Base-by-base conservation (phyloP, 352 stramenopile genomes). In the Phytophthora ramorum region DNA sequence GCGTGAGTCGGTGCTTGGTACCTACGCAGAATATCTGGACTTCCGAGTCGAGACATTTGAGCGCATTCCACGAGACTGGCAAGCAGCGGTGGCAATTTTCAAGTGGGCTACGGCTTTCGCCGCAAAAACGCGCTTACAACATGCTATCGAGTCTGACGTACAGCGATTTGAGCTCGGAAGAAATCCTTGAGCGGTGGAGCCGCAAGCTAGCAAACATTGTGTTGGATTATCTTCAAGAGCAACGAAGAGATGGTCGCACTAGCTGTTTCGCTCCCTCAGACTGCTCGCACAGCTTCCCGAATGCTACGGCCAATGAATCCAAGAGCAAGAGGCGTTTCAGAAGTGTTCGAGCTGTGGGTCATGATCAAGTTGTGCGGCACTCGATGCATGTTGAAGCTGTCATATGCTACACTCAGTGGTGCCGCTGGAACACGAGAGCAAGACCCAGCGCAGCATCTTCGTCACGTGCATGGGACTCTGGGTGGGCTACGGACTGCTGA, bases 401-500 rank as follows among this genome's bases (percentile, higher is more conserved):
- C 47, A 2, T 37, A 40, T 20, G 20, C 38, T n/a, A 52, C 30
- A 7, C 47, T 78, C 5, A 30, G 20, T n/a, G 14, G 73, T 81
- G 19, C 81, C 82, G 53, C 76, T 93, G 10, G 85, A 82, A 16
- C 80, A 92, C 47, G 82, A 92, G 69, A 92, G 82, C 34, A 71
- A 67, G 58, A 71, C 82, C 56, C 85, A 93, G 71, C 82, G 84
- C 58, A 71, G 70, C 55, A 76, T 94, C 54, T 94, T 94, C 62
- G 62, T 91, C 58, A 84, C 81, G 58, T 94, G 92, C 71, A 94
- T 94, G 71, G 58, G 58, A 1, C 82, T 94, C 20, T 94, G 85
- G 83, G 81, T 94, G 9, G 69, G 66, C 69, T 94, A 94, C 64
- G 85, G 85, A 0, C 71, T 94, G 13, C 71, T 94, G 10, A 94